Base-by-base conservation (phyloP, 2,329 filamentous ascomycete species). In the Bipolaris victoriae region DNA sequence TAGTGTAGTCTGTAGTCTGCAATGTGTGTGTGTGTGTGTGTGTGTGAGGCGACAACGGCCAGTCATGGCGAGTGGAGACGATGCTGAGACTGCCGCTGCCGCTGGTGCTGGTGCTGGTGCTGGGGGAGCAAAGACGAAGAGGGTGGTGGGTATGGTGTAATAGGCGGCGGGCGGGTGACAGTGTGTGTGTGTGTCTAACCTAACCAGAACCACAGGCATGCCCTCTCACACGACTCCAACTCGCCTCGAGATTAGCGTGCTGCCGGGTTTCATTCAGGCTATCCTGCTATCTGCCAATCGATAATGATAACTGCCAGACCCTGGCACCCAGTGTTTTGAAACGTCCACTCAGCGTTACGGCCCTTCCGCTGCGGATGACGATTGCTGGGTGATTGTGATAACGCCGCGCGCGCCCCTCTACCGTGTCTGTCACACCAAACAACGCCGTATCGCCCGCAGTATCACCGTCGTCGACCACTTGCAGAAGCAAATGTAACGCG, bases 281-380 rank as follows among this genome's bases (percentile, higher is more conserved):
- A 74, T 70, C 72, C 52, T 48, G 67, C 44, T 57, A 57, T 57
- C 55, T 66, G 66, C 73, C 73, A 76, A 76, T 76, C 73, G 73
- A 76, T 76, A 53, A 65, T 70, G 73, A 73, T 75, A 75, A 49
- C 69, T 72, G 64, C 58, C 68, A 41, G 64, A 62, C 67, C 69
- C 69, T 70, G 70, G 26, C 20, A 58, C 60, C 60, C 61, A 65
- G 62, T 65, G 72, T 76, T 76, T 73, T 65, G 65, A 76, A 75
- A 75, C 71, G 62, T 62, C 47, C 71, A 71, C 57, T 61, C 66
- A 71, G 58, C 57, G 56, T 56, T 55, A 40, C 63, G 52, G 60
- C 56, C 53, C 29, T 65, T 57, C 53, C 52, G 47, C 63, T 52
- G 49, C 49, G 52, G 67, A 41, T 67, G 62, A 65, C 64, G 58